Percentiles rank a stretch among this genome's conserved stretches.
These are phyloP conservation scores for Onygena corvina DNA, from an alignment of 2,329 filamentous ascomycete species.

Conservation along the genomic window DNA sequence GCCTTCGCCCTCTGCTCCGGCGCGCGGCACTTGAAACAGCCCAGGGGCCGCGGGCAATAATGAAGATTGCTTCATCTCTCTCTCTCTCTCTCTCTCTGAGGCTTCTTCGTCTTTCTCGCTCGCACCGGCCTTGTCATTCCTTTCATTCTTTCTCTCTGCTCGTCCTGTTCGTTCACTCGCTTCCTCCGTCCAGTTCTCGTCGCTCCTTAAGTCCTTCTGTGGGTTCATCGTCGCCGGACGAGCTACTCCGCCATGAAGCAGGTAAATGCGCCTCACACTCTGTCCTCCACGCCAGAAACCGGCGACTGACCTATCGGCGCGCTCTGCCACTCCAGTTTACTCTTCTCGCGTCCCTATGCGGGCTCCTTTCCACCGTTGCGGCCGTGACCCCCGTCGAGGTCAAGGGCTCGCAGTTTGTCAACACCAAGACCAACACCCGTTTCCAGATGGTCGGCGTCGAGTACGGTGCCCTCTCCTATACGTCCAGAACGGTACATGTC, in stretches of 20 bases:
- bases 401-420: conserved; percentile 49
- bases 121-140: conserved; percentile 10
- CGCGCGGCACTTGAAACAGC: conserved; percentile 5
- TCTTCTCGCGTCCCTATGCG: conserved; percentile 31
- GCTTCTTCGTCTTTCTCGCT: conserved; percentile 11
- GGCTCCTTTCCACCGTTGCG: conserved; percentile 35
- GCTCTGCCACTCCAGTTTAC: background rate
- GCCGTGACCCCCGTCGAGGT: conserved; percentile 48
- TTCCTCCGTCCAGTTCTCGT: background rate
- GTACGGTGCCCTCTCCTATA: conserved; percentile 25
- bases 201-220: background rate
- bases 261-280: background rate
- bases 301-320: background rate
- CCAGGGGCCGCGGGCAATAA: background rate
- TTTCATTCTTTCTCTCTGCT: conserved; percentile 14
- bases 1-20: background rate
- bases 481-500: background rate
- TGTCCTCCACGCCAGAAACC: background rate
- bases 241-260: conserved; percentile 6
- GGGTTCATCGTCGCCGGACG: background rate
- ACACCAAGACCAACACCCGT: conserved; percentile 45
- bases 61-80: conserved; percentile 6
- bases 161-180: conserved; percentile 14
- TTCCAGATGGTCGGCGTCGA: conserved; percentile 53
- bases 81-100: conserved; percentile 10